phyloP scores from a whole-genome alignment of 169 alveolate genomes.

The Plasmodium chabaudi region DNA sequence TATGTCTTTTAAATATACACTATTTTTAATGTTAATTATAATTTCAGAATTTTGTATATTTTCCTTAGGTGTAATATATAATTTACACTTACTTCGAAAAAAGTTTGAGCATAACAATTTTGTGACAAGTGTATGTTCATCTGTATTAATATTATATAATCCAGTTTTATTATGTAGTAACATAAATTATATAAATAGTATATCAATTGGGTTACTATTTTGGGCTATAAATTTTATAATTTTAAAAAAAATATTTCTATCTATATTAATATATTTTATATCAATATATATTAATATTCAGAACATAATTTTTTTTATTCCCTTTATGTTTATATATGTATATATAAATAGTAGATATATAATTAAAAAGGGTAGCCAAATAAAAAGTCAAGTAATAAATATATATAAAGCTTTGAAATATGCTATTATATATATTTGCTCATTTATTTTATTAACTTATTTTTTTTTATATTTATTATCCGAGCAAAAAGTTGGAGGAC shows the following conservation, averaged over 20 bases:
- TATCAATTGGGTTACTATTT: slow-evolving; percentile 59
- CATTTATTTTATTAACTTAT: slow-evolving; percentile 16
- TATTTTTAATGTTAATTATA: slow-evolving; percentile 4
- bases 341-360: slow-evolving; percentile 55
- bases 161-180: slow-evolving; percentile 49
- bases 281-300: slow-evolving; percentile 27
- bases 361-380: slow-evolving; percentile 42
- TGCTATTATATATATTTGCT: slow-evolving; percentile 11
- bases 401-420: slow-evolving; percentile 24
- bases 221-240: slow-evolving; percentile 61
- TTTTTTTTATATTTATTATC: slow-evolving; percentile 29
- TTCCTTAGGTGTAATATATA: slow-evolving; percentile 58
- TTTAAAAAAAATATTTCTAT: slow-evolving; percentile 31
- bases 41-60: slow-evolving; percentile 49
- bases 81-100: slow-evolving; percentile 41
- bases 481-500: background rate
- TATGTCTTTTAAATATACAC: background rate
- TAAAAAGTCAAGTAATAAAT: slow-evolving; percentile 26
- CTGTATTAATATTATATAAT: slow-evolving; percentile 59
- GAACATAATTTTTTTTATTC: slow-evolving; percentile 27
- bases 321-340: slow-evolving; percentile 60
- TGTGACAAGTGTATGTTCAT: slow-evolving; percentile 33
- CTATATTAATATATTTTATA: slow-evolving; percentile 32
- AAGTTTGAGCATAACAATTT: slow-evolving; percentile 16
- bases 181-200: slow-evolving; percentile 25